Base-by-base conservation (phyloP, 768 basidiomycete genomes). In the Saitozyma podzolica region DNA sequence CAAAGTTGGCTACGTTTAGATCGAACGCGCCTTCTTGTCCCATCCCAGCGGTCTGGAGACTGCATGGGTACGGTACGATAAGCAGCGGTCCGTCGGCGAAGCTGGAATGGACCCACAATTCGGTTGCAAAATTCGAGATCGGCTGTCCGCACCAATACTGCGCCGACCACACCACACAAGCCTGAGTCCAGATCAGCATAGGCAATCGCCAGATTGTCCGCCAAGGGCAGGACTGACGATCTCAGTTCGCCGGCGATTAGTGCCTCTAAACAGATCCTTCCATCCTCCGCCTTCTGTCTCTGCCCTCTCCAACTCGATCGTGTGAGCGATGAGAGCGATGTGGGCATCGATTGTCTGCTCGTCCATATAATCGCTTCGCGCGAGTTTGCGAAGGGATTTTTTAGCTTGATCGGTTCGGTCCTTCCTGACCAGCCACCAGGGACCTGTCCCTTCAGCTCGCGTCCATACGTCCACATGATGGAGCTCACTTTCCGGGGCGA, bases 321-420 rank as follows among this genome's bases (percentile, higher is more conserved):
- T 80, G 67, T 80, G 78, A 8, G 67, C 52, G 71, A 79, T 79
- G 70, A 80, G 72, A 16, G 78, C 78, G 8, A 80, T 72, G 4
- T 61, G 66, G 10, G 68, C 57, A 43, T 74, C 70, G 50, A 70
- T 66, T 17, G 80, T 75, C 20, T 64, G 37, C 47, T 65, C 64
- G 49, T 51, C 59, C 29, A 60, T 64, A 55, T 69, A 54, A 17
- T 50, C 45, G 7, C 69, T 62, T 39, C 55, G 58, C 45, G 62
- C 62, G 9, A 45, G 16, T 9, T 62, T 57, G 4, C 20, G 37
- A 29, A 59, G 20, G 42, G 42, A 20, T 17, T 55, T 48, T 48
- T 55, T 37, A 40, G 67, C 70, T 9, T 68, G 64, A 8, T 59
- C 63, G 53, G 63, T 50, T 40, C 70, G 65, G 9, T 72, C 74